Percentiles rank a stretch among this genome's conserved stretches.
These are phyloP conservation scores for Brassica hybrid DNA, from an alignment of 441 rosid genomes.

Conservation along the genomic window DNA sequence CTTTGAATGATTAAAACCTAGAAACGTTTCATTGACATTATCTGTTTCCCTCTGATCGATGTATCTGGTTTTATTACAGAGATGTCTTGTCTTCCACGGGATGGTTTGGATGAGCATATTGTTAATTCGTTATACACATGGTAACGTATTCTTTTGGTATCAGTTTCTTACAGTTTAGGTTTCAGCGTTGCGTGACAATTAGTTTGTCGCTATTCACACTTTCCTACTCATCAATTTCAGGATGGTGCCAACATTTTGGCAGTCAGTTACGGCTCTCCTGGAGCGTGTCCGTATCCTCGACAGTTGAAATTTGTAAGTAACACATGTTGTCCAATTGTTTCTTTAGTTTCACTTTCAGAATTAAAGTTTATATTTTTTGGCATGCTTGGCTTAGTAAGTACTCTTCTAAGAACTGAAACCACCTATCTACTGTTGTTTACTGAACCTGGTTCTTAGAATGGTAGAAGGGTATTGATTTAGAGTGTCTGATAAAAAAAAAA, in stretches of 20 bases:
- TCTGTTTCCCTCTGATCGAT: neutral
- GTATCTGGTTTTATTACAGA: slow-evolving; percentile 16
- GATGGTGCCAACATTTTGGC: slow-evolving; percentile 32
- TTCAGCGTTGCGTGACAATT: neutral
- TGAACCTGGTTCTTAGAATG: neutral
- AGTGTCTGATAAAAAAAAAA: neutral
- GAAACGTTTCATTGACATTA: neutral
- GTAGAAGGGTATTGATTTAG: neutral
- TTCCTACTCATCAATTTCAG: slow-evolving; percentile 10
- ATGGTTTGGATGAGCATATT: slow-evolving; percentile 32
- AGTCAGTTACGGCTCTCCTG: slow-evolving; percentile 30
- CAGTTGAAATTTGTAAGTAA: slow-evolving; percentile 20
- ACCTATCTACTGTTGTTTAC: neutral
- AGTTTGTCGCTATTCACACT: neutral
- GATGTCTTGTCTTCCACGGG: slow-evolving; percentile 28
- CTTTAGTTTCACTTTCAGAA: slow-evolving; percentile 7
- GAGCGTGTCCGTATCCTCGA: slow-evolving; percentile 27
- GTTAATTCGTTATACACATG: slow-evolving; percentile 22
- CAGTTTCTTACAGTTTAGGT: neutral
- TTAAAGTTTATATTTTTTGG: neutral
- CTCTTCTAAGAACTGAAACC: neutral
- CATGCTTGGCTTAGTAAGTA: slow-evolving; percentile 5
- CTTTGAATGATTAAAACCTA: neutral
- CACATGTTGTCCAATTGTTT: neutral
- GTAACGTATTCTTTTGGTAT: slow-evolving; percentile 11